These are phyloP conservation scores for Babesia divergens DNA, from an alignment of 169 alveolate genomes.

Conservation along the genomic window DNA sequence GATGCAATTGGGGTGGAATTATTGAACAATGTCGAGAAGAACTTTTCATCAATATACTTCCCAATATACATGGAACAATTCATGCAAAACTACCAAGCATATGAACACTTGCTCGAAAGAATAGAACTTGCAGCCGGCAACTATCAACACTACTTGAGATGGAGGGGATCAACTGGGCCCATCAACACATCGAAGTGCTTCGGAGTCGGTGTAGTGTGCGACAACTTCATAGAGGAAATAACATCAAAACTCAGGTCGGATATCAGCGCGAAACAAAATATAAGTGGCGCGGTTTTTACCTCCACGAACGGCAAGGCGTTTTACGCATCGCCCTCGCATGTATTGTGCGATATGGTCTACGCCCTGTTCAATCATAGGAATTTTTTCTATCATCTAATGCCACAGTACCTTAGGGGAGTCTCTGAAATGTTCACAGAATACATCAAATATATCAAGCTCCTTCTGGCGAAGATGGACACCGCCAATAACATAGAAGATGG, in stretches of 20 bases:
- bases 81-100: conserved; percentile 14
- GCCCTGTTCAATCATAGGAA: conserved; percentile 19
- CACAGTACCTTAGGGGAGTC: conserved; percentile 47
- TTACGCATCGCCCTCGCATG: conserved; percentile 36
- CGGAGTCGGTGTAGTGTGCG: conserved; percentile 45
- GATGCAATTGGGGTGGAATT: conserved; percentile 41
- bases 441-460: conserved; percentile 8
- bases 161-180: conserved; percentile 47
- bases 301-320: conserved; percentile 2
- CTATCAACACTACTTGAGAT: conserved; percentile 30
- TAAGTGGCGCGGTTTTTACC: conserved; percentile 7
- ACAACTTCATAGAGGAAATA: conserved; percentile 29
- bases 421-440: conserved; percentile 36
- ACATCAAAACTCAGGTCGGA: neutral
- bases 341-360: conserved; percentile 13
- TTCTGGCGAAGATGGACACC: conserved; percentile 21
- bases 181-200: conserved; percentile 20
- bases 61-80: conserved; percentile 48
- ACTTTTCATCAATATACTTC: conserved; percentile 27
- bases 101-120: conserved; percentile 36
- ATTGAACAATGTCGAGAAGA: conserved; percentile 24
- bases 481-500: neutral
- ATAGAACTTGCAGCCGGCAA: conserved; percentile 28
- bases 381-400: conserved; percentile 50
- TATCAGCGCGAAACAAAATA: neutral